Percentiles rank a stretch among this genome's conserved stretches.
phyloP scores from a whole-genome alignment of 306 rosid species.

The Ormosia semicastrata region DNA sequence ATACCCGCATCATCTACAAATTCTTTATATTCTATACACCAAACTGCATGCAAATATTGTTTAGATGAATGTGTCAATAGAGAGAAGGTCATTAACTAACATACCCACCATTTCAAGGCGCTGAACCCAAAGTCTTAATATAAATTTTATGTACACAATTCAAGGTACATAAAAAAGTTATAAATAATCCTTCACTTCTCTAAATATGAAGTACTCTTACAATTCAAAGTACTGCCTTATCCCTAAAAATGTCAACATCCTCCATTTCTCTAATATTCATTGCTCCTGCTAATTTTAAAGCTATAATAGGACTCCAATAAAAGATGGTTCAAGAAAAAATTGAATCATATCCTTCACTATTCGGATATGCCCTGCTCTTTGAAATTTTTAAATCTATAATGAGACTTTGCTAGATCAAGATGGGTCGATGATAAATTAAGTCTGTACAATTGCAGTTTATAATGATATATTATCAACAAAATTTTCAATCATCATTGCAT shows the following conservation, averaged over 20 bases:
- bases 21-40: neutral
- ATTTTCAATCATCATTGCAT: constrained; percentile 18
- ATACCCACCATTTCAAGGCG: neutral
- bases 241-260: neutral
- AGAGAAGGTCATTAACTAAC: neutral
- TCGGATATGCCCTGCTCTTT: constrained; percentile 16
- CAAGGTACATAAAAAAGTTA: neutral
- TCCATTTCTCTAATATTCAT: neutral
- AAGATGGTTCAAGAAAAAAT: neutral
- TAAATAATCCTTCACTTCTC: neutral
- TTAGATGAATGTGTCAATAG: neutral
- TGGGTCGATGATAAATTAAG: constrained; percentile 5
- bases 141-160: neutral
- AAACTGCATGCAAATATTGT: neutral
- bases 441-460: neutral
- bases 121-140: neutral
- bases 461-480: constrained; percentile 17
- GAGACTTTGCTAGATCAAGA: neutral
- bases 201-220: neutral
- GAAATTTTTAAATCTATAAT: neutral
- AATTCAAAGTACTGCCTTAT: constrained; percentile 2
- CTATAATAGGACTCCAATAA: constrained; percentile 18
- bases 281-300: neutral
- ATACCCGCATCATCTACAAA: neutral
- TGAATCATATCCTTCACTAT: neutral